Base-by-base conservation (phyloP, 106 monocot species). In the Dendrobium chrysotoxum region DNA sequence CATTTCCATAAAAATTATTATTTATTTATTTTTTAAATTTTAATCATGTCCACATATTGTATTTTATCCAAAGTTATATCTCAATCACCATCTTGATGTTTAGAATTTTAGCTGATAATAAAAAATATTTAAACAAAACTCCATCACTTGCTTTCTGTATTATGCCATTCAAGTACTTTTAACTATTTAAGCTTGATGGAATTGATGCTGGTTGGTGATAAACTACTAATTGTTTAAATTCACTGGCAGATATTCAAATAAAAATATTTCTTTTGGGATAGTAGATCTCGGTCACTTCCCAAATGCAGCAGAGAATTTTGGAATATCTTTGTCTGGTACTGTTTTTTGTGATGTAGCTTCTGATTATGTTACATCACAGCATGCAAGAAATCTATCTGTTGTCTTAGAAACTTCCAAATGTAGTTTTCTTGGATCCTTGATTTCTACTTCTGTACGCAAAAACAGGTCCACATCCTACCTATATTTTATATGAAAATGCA, bases 231-330 rank as follows among this genome's bases (percentile, higher is more conserved):
- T 70, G 28, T 70, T 31, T 20, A 39, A 42, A 17, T 82, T 83
- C 77, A 28, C 41, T 84, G 79, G 50, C 90, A 95, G 99, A 85
- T 99, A 95, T 82, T 93, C 95, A 4, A 99, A 91, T 83, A 95
- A 90, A 79, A 93, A 84, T 53, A 79, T 95, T 41, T 95, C 99
- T 71, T 99, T 95, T 88, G 99, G 93, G 26, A 84, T 91, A 79
- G 65, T 99, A 61, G 95, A 99, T 83, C 83, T 99, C 80, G 95
- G 99, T 30, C 99, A 87, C 76, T 99, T 95, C 75, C 93, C 99
- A 66, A 95, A 93, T 91, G 92, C 81, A 78, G 99, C 99, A 65
- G 88, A 89, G 25, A 91, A 85, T 72, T 95, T 88, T 88, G 93
- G 99, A 87, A 88, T 99, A 89, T 81, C 88, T 77, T 67, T 91